phyloP scores from a whole-genome alignment of 2,329 filamentous ascomycete species.

The Cyclaneusma minus region DNA sequence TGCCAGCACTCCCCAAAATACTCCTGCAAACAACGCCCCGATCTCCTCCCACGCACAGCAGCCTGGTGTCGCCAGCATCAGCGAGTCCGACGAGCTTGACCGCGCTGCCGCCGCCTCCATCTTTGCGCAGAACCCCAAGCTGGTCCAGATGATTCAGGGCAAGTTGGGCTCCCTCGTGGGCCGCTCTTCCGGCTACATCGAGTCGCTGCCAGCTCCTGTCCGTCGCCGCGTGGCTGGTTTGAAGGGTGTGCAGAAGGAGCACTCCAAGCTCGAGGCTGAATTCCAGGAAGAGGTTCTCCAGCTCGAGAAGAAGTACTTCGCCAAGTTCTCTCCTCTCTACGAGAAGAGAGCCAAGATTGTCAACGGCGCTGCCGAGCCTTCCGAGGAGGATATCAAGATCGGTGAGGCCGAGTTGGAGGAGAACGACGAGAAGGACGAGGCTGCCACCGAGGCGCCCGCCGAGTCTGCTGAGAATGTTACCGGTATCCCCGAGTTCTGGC shows the following conservation, averaged over 20 bases:
- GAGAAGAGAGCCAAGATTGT: slow-evolving; percentile 87
- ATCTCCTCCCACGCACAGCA: slow-evolving; percentile 97
- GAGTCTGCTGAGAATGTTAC: slow-evolving; percentile 37
- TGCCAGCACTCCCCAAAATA: slow-evolving; percentile 91
- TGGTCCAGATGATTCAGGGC: slow-evolving; percentile 95
- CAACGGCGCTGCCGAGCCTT: slow-evolving; percentile 75
- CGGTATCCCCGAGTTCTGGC: slow-evolving; percentile 98
- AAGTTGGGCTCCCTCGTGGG: slow-evolving; percentile 88
- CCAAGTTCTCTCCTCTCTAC: slow-evolving; percentile 96
- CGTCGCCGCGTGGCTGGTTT: slow-evolving; percentile 87
- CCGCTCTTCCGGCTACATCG: slow-evolving; percentile 92
- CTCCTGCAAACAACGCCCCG: slow-evolving; percentile 83
- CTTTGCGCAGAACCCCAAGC: slow-evolving; percentile 87
- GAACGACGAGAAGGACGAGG: slow-evolving; percentile 40
- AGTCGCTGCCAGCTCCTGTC: slow-evolving; percentile 79
- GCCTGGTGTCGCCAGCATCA: slow-evolving; percentile 86
- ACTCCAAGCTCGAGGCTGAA: slow-evolving; percentile 93
- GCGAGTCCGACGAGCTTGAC: slow-evolving; percentile 89
- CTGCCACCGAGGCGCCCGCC: slow-evolving; percentile 30
- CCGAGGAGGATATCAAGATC: slow-evolving; percentile 70
- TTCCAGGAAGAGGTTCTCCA: slow-evolving; percentile 98
- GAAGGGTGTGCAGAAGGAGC: slow-evolving; percentile 97
- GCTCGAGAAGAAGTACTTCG: slow-evolving; percentile 98
- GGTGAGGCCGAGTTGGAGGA: slow-evolving; percentile 71
- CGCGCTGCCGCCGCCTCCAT: slow-evolving; percentile 75